Base-by-base conservation (phyloP, 139 green algal genomes). In the Asterochloris erici region DNA sequence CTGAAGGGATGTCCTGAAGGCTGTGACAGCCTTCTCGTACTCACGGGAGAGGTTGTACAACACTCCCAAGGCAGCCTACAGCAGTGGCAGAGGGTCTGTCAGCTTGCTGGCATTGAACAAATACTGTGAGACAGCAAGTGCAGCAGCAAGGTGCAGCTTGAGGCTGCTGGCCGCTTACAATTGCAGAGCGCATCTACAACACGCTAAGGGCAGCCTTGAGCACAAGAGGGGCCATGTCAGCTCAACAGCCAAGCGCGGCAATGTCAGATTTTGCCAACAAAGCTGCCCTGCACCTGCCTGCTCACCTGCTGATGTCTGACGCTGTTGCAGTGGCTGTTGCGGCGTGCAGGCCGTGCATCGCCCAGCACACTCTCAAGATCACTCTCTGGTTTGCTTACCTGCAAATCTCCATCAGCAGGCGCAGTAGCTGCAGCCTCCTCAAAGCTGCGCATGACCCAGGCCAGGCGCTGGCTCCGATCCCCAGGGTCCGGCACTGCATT, bases 11-110 rank as follows among this genome's bases (percentile, higher is more conserved):
- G 75, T 63, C 11, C 81, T 78, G 81, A 98, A 98, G 0, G 94
- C 90, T 2, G 74, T 83, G 14, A 96, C 94, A 0, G 97, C 97
- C 0, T 68, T 79, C 74, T 93, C 88, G 86, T 96, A 99, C 60
- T 95, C 82, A 1, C 96, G 81, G 0, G 84, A 85, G 68, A 99
- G 91, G 88, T 98, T 98, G 82, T 94, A 92, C 78, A 98, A 84
- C 77, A 99, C 96, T 9, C 97, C 97, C 60, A 98, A 87, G 14
- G 97, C 96, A 64, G 63, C 77, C 62, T 81, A 63, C 77, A 81
- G 74, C 54, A 12, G 54, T 11, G 54, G 54, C 9, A 61, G 14
- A 14, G 63, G 27, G 0, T 15, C 12, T 16, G n/a, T 77, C 23
- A 19, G 0, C 38, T 54, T 24, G 1, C 12, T 61, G 17, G 16